Conservation (phyloP, 2,329 filamentous ascomycete species). For the Chrysoporthe deuterocubensis region DNA sequence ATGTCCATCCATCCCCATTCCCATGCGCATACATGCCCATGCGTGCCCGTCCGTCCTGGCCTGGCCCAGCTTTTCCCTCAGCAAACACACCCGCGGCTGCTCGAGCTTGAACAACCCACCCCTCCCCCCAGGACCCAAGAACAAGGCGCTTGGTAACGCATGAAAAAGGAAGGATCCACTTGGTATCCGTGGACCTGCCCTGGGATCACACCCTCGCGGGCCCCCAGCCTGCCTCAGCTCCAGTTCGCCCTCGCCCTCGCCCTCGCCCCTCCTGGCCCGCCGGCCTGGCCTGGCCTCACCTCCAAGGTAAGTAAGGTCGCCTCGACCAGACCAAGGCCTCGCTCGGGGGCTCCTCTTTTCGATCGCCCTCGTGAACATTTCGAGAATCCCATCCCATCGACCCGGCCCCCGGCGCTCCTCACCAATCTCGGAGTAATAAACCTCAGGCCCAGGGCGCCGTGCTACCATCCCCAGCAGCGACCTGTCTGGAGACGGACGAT, state of each 20-base stretch:
- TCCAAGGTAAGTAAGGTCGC: not conserved
- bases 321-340: constrained; percentile 4
- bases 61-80: too few relatives aligned
- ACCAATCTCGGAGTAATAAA: not conserved
- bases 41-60: too few relatives aligned
- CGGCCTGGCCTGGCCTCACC: constrained; percentile 8
- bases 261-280: not conserved
- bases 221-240: constrained; percentile 8
- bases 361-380: not conserved
- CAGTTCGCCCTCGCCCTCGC: constrained; percentile 3
- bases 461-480: constrained; percentile 18
- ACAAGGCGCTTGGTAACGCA: constrained; percentile 4
- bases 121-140: not conserved
- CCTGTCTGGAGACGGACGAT: constrained; percentile 17
- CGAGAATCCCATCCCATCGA: not conserved
- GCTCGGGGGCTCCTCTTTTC: not conserved
- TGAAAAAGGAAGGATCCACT: constrained; percentile 20
- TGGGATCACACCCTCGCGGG: constrained; percentile 7
- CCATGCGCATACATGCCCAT: too few relatives aligned
- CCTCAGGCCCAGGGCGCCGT: not conserved
- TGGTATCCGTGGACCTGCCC: constrained; percentile 11
- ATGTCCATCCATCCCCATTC: too few relatives aligned
- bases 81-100: too few relatives aligned
- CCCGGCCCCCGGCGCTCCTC: constrained; percentile 1
- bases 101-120: too few relatives aligned